A percentile compares a stretch with the other conserved stretches of the same genome.
Evolutionary conservation across 331 rosid species (phyloP).

Genomic region (Malus hybrid): DNA sequence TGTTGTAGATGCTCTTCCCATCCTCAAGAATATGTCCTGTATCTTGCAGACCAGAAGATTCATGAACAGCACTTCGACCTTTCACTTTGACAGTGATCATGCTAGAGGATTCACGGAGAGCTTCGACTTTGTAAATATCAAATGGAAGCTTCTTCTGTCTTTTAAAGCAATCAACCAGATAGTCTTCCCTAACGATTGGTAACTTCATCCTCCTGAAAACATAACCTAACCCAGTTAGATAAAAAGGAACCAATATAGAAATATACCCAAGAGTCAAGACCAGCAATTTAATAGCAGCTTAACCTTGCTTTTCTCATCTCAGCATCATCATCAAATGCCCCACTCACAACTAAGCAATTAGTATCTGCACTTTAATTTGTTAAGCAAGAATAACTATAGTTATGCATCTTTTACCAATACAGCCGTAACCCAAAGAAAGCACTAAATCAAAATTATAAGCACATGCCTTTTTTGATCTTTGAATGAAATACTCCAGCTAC

Average conservation of each 20-base stretch:
- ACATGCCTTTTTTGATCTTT: constrained; percentile 73
- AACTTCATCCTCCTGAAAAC: constrained; percentile 73
- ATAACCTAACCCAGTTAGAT: constrained; percentile 14
- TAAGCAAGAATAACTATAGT: constrained; percentile 1
- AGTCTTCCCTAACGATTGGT: constrained; percentile 83
- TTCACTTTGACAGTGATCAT: constrained; percentile 90
- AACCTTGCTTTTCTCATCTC: constrained; percentile 87
- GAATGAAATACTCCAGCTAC: constrained; percentile 62
- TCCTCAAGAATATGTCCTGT: constrained; percentile 90
- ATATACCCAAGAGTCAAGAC: constrained; percentile 8
- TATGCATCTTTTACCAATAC: not conserved
- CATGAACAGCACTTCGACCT: constrained; percentile 85
- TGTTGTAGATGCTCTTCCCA: constrained; percentile 77
- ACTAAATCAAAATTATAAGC: constrained; percentile 12
- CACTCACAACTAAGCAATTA: constrained; percentile 77
- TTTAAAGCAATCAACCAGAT: constrained; percentile 73
- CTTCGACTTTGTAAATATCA: constrained; percentile 71
- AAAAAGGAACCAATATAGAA: constrained; percentile 4
- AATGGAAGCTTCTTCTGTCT: constrained; percentile 70
- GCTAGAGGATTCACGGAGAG: constrained; percentile 60
- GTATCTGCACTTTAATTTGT: constrained; percentile 59
- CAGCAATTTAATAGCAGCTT: constrained; percentile 17
- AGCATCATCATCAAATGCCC: constrained; percentile 44
- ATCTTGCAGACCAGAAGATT: constrained; percentile 82
- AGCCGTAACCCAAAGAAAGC: constrained; percentile 4